A percentile compares a stretch with the other conserved stretches of the same genome.
These are phyloP conservation scores for Epichloe typhina DNA, from an alignment of 2,329 filamentous ascomycete genomes.

Conservation along the genomic window DNA sequence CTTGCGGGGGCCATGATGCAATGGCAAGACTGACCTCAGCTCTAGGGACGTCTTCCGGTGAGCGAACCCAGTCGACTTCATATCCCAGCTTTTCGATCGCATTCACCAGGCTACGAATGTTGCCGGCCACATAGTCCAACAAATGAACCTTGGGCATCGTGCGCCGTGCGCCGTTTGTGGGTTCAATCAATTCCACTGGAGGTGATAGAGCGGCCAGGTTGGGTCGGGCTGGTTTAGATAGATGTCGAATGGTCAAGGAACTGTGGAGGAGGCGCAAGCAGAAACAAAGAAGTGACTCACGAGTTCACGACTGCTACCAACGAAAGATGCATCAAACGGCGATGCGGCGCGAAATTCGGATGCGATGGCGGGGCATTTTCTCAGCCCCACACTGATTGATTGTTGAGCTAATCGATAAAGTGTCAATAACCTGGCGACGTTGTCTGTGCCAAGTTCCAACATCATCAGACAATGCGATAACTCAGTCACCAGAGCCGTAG, in stretches of 20 bases:
- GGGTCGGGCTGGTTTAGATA: not conserved
- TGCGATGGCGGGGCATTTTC: conserved; percentile 15
- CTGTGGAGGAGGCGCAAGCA: not conserved
- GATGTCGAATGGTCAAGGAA: not conserved
- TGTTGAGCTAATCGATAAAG: too few relatives aligned
- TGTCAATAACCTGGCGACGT: too few relatives aligned
- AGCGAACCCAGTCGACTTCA: conserved; percentile 80
- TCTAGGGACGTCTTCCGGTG: conserved; percentile 68
- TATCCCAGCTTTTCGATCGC: conserved; percentile 94
- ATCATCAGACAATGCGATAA: not conserved
- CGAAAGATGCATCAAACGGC: not conserved
- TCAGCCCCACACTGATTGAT: not conserved
- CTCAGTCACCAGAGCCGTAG: too few relatives aligned
- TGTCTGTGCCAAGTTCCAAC: too few relatives aligned
- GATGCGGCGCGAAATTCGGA: conserved; percentile 5
- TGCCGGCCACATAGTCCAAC: conserved; percentile 85
- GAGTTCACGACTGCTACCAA: not conserved
- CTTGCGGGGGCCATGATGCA: too few relatives aligned
- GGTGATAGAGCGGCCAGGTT: too few relatives aligned
- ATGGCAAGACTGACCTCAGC: conserved; percentile 51
- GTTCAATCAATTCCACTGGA: too few relatives aligned
- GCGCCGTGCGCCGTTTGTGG: conserved; percentile 15
- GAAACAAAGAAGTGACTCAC: not conserved
- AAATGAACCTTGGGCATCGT: conserved; percentile 67
- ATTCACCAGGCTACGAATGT: conserved; percentile 90